These are phyloP conservation scores for Termitomyces sp. DNA, from an alignment of 768 basidiomycete species.

Conservation along the genomic window DNA sequence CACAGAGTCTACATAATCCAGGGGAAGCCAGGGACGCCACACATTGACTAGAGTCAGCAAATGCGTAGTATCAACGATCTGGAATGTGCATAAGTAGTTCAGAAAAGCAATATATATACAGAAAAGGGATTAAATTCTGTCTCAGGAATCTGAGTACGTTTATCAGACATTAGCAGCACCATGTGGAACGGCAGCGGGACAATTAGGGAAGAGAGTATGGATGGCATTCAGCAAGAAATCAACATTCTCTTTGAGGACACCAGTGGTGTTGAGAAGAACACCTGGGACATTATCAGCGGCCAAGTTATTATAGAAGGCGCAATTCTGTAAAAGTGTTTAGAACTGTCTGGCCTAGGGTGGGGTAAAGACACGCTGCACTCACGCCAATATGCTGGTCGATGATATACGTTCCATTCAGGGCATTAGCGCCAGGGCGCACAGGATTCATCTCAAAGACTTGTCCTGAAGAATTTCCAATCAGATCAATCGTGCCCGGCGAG, in stretches of 20 bases:
- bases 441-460: slow-evolving; percentile 5
- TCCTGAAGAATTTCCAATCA: background rate
- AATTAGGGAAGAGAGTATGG: slow-evolving; percentile 9
- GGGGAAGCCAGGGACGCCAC: background rate
- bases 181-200: slow-evolving; percentile 8
- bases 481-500: slow-evolving; percentile 2
- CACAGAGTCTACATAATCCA: background rate
- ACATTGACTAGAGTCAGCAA: background rate
- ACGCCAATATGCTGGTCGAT: slow-evolving; percentile 2
- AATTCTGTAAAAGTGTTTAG: background rate
- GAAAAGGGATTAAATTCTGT: background rate
- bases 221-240: slow-evolving; percentile 14
- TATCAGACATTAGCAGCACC: slow-evolving; percentile 11
- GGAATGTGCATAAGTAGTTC: background rate
- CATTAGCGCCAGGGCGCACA: slow-evolving; percentile 12
- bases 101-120: background rate
- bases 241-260: slow-evolving; percentile 14
- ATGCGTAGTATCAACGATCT: no score
- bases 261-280: slow-evolving; percentile 15
- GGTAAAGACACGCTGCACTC: background rate
- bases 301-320: slow-evolving; percentile 8
- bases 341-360: background rate
- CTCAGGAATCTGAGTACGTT: background rate
- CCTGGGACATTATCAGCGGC: slow-evolving; percentile 12
- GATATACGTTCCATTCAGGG: slow-evolving; percentile 11